Base-by-base conservation (phyloP, 352 stramenopile genomes). In the Phytophthora syringae region DNA sequence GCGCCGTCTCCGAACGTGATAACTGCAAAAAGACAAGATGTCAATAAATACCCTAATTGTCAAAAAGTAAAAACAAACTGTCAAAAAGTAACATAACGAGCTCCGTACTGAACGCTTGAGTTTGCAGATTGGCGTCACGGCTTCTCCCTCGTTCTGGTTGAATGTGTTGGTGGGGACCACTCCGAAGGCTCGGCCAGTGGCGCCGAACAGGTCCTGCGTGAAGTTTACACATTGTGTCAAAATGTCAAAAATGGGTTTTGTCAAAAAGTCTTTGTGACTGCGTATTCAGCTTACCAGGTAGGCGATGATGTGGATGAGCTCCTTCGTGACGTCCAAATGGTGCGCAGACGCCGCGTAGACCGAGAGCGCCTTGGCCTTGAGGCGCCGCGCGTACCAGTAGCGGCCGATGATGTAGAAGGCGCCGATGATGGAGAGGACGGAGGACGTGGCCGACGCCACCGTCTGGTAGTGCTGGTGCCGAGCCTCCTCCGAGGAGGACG, bases 241-340 rank as follows among this genome's bases (percentile, higher is more conserved):
- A 30, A 21, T 47, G 18, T 24, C 11, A 60, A 10, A 24, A 37
- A 32, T 39, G 30, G 11, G n/a, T n/a, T n/a, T 20, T 16, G 43
- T 28, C 13, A 22, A 47, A 22, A 54, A 18, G 37, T 20, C 28
- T 15, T 13, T 22, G 34, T 6, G 15, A 20, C 25, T n/a, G 21
- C 30, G 13, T 56, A 64, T 30, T 24, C 34, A 24, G 53, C 47
- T 20, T 70, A 87, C 85, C 54, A 94, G 67, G 77, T 86, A 94
- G 16, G 87, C 87, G 40, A 95, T 78, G 18, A 95, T 85, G 60
- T 95, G 87, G 45, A 95, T 86, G 48, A 95, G 84, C 59, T 93
- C 84, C 61, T 94, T 94, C 27, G 84, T 93, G 18, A 94, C 84
- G 73, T 94, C 86, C 28, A 92, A 70, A 25, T 93, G 71, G 44